Conservation (phyloP, 108 stramenopile species). For the Pseudonitzschia multistriata region DNA sequence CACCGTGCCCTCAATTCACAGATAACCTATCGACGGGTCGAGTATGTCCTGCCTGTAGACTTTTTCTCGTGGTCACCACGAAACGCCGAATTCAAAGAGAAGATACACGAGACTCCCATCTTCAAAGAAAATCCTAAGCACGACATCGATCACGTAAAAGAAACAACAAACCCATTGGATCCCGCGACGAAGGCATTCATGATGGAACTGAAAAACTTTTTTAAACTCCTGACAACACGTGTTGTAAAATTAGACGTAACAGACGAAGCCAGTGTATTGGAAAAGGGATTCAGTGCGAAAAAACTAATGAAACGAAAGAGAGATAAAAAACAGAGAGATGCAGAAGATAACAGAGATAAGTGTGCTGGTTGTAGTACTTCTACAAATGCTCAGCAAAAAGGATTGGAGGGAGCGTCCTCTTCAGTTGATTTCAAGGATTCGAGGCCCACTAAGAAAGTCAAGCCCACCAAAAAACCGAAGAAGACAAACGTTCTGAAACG, state of each 20-base stretch:
- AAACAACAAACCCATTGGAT: conserved; percentile 14
- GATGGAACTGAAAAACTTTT: conserved; percentile 55
- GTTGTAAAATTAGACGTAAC: conserved; percentile 48
- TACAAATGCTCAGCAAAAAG: conserved; percentile 17
- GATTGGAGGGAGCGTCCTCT: conserved; percentile 15
- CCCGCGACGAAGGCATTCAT: conserved; percentile 32
- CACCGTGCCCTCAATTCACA: neutral
- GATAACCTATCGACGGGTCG: conserved; percentile 59
- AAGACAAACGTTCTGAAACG: conserved; percentile 42
- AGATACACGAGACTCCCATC: conserved; percentile 20
- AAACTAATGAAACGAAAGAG: conserved; percentile 5
- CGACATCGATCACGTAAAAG: conserved; percentile 21
- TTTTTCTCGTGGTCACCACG: conserved; percentile 32
- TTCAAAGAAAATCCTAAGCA: conserved; percentile 31
- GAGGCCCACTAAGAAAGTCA: neutral
- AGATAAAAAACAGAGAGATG: conserved; percentile 10
- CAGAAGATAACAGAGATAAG: neutral
- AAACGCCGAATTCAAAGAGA: conserved; percentile 3
- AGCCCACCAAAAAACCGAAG: neutral
- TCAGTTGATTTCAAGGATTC: conserved; percentile 8
- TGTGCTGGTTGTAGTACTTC: neutral
- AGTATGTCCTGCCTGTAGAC: conserved; percentile 73
- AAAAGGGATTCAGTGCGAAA: conserved; percentile 45
- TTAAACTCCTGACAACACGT: conserved; percentile 63
- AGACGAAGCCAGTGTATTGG: conserved; percentile 50